Conservation (phyloP, 495 filamentous ascomycete genomes). For the Penicillium malachiteum region DNA sequence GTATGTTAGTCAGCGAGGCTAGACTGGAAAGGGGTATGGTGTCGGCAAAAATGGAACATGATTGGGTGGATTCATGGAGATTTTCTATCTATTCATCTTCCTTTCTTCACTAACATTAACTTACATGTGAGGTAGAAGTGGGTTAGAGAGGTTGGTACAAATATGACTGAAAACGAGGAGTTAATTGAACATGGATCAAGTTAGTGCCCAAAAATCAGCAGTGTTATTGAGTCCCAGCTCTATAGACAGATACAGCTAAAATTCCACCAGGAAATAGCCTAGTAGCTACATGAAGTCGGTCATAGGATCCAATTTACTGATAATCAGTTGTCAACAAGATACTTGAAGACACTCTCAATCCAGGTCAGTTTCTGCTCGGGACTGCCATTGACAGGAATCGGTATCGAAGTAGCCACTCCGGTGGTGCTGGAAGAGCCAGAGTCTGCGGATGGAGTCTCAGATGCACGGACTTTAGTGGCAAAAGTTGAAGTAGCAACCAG, state of each 20-base stretch:
- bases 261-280: neutral
- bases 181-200: neutral
- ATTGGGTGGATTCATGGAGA: neutral
- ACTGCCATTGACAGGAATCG: constrained; percentile 27
- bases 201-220: too few relatives aligned
- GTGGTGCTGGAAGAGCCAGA: constrained; percentile 2
- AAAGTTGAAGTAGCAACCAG: constrained; percentile 9
- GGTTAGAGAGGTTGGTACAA: too few relatives aligned
- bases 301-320: neutral
- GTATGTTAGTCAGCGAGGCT: neutral
- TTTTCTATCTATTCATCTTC: too few relatives aligned
- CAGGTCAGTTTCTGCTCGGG: constrained; percentile 29
- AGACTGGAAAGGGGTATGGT: neutral
- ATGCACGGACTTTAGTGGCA: constrained; percentile 13
- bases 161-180: neutral
- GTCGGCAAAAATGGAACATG: neutral
- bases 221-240: neutral
- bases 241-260: neutral
- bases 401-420: constrained; percentile 2
- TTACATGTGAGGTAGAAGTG: too few relatives aligned
- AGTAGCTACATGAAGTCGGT: neutral
- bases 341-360: constrained; percentile 25
- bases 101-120: too few relatives aligned
- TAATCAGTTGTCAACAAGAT: constrained; percentile 15
- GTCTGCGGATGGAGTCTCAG: constrained; percentile 1